Percentiles rank a stretch among this genome's conserved stretches.
Conservation (phyloP, 331 rosid genomes). For the Rosa hybrid region DNA sequence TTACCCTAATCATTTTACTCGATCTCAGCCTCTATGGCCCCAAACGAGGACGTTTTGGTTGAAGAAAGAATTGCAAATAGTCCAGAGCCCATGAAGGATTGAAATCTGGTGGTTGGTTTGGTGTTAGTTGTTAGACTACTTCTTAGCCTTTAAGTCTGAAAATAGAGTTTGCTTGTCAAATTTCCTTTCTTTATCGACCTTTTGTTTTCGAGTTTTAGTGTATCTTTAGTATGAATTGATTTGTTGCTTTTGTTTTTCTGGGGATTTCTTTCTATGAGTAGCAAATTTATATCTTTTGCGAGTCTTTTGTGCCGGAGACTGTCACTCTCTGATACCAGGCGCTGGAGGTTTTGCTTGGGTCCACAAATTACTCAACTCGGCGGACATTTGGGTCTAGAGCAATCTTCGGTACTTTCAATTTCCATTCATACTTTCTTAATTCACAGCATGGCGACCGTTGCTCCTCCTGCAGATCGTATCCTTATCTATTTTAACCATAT, state of each 20-base stretch:
- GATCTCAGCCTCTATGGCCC: too few relatives aligned
- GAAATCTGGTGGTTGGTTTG: conserved; percentile 20
- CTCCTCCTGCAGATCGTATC: conserved; percentile 91
- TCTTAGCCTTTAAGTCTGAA: conserved; percentile 8
- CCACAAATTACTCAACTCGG: too few relatives aligned
- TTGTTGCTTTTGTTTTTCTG: not conserved
- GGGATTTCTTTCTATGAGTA: not conserved
- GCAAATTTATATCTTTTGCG: not conserved
- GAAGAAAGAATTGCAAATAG: too few relatives aligned
- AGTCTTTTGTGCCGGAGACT: too few relatives aligned
- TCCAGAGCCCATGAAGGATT: not conserved
- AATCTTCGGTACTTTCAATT: too few relatives aligned
- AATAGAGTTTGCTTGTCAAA: conserved; percentile 1
- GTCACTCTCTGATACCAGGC: too few relatives aligned
- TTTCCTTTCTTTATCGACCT: not conserved
- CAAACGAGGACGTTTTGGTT: too few relatives aligned
- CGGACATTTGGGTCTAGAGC: too few relatives aligned
- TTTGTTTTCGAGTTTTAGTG: not conserved
- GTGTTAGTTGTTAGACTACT: conserved; percentile 21
- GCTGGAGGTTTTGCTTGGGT: too few relatives aligned
- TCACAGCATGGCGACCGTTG: conserved; percentile 68
- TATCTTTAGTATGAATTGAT: not conserved
- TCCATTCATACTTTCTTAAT: too few relatives aligned
- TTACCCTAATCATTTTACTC: too few relatives aligned
- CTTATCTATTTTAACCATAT: conserved; percentile 28